Conservation (phyloP, 1,139 yeast genomes). For the Magnusiomyces fungicola region DNA sequence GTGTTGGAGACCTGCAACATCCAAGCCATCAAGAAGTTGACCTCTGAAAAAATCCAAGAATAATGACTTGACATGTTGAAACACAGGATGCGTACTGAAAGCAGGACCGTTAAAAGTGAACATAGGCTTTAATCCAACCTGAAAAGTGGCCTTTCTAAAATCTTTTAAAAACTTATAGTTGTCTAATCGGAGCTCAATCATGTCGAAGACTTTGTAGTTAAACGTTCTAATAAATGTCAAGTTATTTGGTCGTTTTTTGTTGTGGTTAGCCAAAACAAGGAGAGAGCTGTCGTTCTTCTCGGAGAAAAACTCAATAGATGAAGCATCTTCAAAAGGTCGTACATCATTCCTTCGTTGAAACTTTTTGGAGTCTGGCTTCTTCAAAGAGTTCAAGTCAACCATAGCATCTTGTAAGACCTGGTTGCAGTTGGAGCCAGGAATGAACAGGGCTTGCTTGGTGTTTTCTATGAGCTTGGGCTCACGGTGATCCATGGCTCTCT, state of each 20-base stretch:
- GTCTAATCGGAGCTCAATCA: slow-evolving; percentile 80
- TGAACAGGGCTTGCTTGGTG: slow-evolving; percentile 80
- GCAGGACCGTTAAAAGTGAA: slow-evolving; percentile 88
- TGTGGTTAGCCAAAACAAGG: slow-evolving; percentile 71
- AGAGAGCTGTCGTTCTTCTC: slow-evolving; percentile 91
- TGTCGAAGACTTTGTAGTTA: slow-evolving; percentile 83
- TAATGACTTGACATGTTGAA: slow-evolving; percentile 75
- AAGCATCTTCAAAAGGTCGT: slow-evolving; percentile 89
- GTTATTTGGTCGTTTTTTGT: slow-evolving; percentile 90
- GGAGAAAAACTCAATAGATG: slow-evolving; percentile 79
- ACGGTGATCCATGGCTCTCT: slow-evolving; percentile 83
- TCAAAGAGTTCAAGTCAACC: slow-evolving; percentile 82
- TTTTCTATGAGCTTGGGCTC: slow-evolving; percentile 89
- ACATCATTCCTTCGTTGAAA: slow-evolving; percentile 83
- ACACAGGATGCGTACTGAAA: slow-evolving; percentile 84
- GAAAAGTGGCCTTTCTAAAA: slow-evolving; percentile 67
- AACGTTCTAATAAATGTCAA: slow-evolving; percentile 84
- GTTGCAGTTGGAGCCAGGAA: slow-evolving; percentile 81
- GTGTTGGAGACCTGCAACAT: slow-evolving; percentile 91
- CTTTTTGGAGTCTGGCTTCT: slow-evolving; percentile 85
- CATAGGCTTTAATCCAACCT: slow-evolving; percentile 91
- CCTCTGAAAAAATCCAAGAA: slow-evolving; percentile 92
- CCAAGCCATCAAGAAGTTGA: slow-evolving; percentile 69
- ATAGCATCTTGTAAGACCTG: slow-evolving; percentile 80
- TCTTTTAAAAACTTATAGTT: slow-evolving; percentile 67